phyloP scores from a whole-genome alignment of 2,329 filamentous ascomycete genomes.

The Fusarium torreyae region DNA sequence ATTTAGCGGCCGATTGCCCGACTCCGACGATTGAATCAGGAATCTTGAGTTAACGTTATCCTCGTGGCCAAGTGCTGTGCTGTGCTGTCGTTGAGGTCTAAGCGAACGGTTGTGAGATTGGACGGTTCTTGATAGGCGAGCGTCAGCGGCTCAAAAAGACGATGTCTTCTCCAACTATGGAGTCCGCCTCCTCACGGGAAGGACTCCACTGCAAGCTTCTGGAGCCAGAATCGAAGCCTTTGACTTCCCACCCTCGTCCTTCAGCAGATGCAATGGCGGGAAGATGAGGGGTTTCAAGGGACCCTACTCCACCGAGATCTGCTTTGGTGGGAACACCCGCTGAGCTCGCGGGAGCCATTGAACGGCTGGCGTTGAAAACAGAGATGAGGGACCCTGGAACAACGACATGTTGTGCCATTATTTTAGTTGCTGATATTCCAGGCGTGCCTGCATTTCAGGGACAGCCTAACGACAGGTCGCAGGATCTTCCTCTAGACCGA shows the following conservation, averaged over 20 bases:
- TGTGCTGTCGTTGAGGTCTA: constrained; percentile 14
- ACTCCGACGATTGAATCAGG: constrained; percentile 8
- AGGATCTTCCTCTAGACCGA: constrained; percentile 25
- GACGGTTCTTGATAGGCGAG: constrained; percentile 38
- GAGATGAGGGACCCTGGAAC: constrained; percentile 43
- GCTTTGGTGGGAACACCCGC: constrained; percentile 48
- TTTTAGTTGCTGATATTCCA: constrained; percentile 17
- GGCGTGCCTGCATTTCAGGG: constrained; percentile 37
- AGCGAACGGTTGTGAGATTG: constrained; percentile 31
- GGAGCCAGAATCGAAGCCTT: constrained; percentile 52
- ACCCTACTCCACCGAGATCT: constrained; percentile 50
- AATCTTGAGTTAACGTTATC: background rate
- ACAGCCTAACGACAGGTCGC: constrained; percentile 9
- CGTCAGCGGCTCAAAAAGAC: constrained; percentile 48
- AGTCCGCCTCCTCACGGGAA: constrained; percentile 49
- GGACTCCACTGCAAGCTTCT: constrained; percentile 51
- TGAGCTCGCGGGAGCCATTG: constrained; percentile 50
- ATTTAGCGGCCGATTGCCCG: constrained; percentile 17
- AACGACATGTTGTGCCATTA: constrained; percentile 17
- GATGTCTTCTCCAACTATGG: constrained; percentile 49
- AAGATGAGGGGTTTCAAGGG: constrained; percentile 50
- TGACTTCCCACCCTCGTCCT: constrained; percentile 44
- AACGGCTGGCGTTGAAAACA: constrained; percentile 44
- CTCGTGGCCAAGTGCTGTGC: constrained; percentile 2
- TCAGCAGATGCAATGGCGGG: constrained; percentile 50